phyloP scores from a whole-genome alignment of 192 early-diverging fungal species.

The Helicostylum pulchrum region DNA sequence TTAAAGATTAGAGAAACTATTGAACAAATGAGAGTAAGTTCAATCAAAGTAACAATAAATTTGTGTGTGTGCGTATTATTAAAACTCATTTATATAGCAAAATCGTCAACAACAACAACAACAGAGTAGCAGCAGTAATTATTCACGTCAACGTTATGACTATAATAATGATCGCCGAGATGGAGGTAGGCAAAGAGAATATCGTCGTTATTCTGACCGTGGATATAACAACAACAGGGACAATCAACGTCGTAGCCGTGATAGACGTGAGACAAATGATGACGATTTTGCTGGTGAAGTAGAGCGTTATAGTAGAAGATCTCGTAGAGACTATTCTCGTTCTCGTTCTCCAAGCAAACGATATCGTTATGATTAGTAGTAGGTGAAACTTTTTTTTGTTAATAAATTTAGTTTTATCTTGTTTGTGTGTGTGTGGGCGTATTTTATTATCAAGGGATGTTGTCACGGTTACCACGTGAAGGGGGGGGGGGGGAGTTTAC shows the following conservation, averaged over 20 bases:
- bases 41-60: not conserved
- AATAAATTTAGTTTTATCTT: not conserved
- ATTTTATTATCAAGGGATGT: too few species aligned
- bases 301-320: constrained; percentile 42
- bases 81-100: not conserved
- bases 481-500: too few species aligned
- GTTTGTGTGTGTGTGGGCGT: constrained; percentile 4
- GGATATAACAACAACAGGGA: constrained; percentile 34
- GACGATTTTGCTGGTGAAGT: constrained; percentile 50
- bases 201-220: constrained; percentile 34
- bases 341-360: constrained; percentile 32
- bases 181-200: constrained; percentile 38
- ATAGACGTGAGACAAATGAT: constrained; percentile 40
- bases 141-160: constrained; percentile 37
- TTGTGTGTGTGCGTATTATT: not conserved
- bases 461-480: too few species aligned
- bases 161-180: constrained; percentile 37
- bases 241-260: constrained; percentile 43
- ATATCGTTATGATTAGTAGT: constrained; percentile 24
- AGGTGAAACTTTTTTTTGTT: constrained; percentile 5
- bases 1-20: constrained; percentile 71
- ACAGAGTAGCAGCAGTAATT: constrained; percentile 7
- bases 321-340: constrained; percentile 22
- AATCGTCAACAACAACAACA: constrained; percentile 5
- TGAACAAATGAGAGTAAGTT: constrained; percentile 57